A percentile compares a stretch with the other conserved stretches of the same genome.
Evolutionary conservation across 371 early-diverging fungal species (phyloP).

Genomic region (Actinomortierella wolfii): DNA sequence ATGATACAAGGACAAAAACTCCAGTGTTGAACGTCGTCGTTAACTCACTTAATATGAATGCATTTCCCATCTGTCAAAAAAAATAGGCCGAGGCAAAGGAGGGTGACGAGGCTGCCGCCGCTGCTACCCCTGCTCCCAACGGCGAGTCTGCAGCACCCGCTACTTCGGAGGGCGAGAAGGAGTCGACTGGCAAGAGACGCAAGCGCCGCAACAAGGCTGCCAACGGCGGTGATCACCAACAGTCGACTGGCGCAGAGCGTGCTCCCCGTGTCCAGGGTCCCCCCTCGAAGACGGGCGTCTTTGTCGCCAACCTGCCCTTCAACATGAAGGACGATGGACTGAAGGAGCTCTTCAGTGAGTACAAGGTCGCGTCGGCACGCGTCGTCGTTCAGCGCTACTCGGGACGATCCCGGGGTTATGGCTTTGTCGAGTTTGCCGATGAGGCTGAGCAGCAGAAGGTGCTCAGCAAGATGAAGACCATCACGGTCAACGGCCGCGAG

Average conservation of each 20-base stretch:
- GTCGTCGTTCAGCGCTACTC: constrained; percentile 58
- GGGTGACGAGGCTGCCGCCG: constrained; percentile 15
- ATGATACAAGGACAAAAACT: background rate
- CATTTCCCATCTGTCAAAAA: background rate
- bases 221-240: constrained; percentile 34
- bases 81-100: constrained; percentile 36
- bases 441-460: constrained; percentile 83
- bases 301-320: constrained; percentile 94
- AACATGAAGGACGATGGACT: constrained; percentile 79
- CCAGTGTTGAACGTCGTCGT: background rate
- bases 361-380: constrained; percentile 75
- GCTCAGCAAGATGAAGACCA: constrained; percentile 64
- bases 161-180: constrained; percentile 15
- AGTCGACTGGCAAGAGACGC: constrained; percentile 23
- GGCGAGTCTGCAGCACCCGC: constrained; percentile 31
- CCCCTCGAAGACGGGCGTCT: constrained; percentile 83
- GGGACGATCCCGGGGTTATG: constrained; percentile 88
- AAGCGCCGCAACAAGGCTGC: constrained; percentile 21
- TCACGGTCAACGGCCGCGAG: constrained; percentile 69
- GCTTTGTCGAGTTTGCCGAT: constrained; percentile 84
- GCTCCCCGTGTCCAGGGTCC: constrained; percentile 50
- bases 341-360: constrained; percentile 74
- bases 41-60: background rate
- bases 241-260: constrained; percentile 10
- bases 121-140: constrained; percentile 12